A percentile compares a stretch with the other conserved stretches of the same genome.
Conservation (phyloP, 805 yeast species). For the Ogataea trehaloabstinens region DNA sequence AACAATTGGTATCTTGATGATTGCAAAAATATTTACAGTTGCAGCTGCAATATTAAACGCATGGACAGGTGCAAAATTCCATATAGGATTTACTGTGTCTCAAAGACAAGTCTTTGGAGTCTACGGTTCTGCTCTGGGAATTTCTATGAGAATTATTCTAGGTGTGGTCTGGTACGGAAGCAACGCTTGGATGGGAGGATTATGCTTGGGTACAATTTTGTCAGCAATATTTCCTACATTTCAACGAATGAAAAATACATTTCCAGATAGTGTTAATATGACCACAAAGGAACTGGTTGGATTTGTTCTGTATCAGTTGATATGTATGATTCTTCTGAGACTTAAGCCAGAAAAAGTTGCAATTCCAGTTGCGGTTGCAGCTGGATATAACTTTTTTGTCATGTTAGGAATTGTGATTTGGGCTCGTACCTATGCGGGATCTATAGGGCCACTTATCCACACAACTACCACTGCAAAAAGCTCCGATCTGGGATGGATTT, state of each 20-base stretch:
- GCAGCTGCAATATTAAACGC: slow-evolving; percentile 44
- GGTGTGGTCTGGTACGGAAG: slow-evolving; percentile 44
- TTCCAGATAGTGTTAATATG: slow-evolving; percentile 32
- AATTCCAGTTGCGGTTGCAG: slow-evolving; percentile 18
- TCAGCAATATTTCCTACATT: slow-evolving; percentile 36
- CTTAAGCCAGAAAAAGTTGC: slow-evolving; percentile 26
- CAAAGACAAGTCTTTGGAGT: slow-evolving; percentile 44
- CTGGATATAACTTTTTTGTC: slow-evolving; percentile 20
- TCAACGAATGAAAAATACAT: slow-evolving; percentile 4
- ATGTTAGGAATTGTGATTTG: slow-evolving; percentile 28
- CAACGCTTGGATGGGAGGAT: slow-evolving; percentile 46
- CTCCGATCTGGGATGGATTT: slow-evolving; percentile 36
- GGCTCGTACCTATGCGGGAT: slow-evolving; percentile 13
- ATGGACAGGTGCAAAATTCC: slow-evolving; percentile 48
- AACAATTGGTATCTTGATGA: slow-evolving; percentile 39
- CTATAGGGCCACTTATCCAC: slow-evolving; percentile 2
- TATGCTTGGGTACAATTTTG: slow-evolving; percentile 37
- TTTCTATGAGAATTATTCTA: slow-evolving; percentile 39
- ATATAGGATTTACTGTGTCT: slow-evolving; percentile 46
- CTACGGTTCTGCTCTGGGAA: slow-evolving; percentile 40
- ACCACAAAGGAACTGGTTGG: slow-evolving; percentile 42
- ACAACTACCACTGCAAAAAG: slow-evolving; percentile 12
- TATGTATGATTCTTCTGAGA: slow-evolving; percentile 23
- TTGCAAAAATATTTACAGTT: slow-evolving; percentile 45
- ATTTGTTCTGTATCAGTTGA: slow-evolving; percentile 41